Percentiles rank a stretch among this genome's conserved stretches.
Evolutionary conservation across 192 early-diverging fungal genomes (phyloP).

Genomic region (Coemansia nantahalensis): DNA sequence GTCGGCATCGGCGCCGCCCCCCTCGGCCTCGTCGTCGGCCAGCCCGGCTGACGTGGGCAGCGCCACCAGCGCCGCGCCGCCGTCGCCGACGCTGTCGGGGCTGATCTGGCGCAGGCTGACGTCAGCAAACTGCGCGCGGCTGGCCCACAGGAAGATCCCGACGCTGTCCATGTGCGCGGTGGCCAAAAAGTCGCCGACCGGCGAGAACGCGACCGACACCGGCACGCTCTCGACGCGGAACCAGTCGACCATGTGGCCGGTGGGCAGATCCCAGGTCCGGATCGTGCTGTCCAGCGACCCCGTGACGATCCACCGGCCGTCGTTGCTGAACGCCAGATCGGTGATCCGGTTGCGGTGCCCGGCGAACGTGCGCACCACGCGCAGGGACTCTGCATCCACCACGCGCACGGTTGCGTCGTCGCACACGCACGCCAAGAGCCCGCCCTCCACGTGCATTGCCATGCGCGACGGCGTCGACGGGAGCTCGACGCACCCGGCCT

Average conservation of each 20-base stretch:
- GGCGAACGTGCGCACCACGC: conserved; percentile 83
- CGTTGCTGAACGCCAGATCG: conserved; percentile 86
- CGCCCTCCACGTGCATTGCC: conserved; percentile 65
- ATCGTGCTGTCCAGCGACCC: conserved; percentile 80
- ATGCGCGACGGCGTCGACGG: conserved; percentile 63
- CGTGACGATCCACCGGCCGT: conserved; percentile 89
- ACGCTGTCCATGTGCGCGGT: conserved; percentile 90
- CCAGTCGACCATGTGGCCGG: conserved; percentile 83
- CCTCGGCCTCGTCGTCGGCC: conserved; percentile 51
- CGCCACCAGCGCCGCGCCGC: conserved; percentile 35
- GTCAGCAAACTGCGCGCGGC: conserved; percentile 74
- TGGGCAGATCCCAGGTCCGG: conserved; percentile 95
- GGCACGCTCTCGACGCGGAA: conserved; percentile 74
- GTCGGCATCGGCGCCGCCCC: background rate
- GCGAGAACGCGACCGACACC: conserved; percentile 86
- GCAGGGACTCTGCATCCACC: conserved; percentile 78
- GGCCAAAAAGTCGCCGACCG: conserved; percentile 87
- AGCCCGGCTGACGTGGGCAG: conserved; percentile 62
- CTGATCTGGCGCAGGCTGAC: conserved; percentile 66
- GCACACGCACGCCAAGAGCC: conserved; percentile 73
- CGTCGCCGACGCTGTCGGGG: conserved; percentile 6
- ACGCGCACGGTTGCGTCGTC: conserved; percentile 90
- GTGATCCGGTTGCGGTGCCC: conserved; percentile 87
- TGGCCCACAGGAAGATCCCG: conserved; percentile 93
- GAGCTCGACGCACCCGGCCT: conserved; percentile 65